Percentiles rank a stretch among this genome's conserved stretches.
Conservation (phyloP, 2,329 filamentous ascomycete genomes). For the Calycina marina region DNA sequence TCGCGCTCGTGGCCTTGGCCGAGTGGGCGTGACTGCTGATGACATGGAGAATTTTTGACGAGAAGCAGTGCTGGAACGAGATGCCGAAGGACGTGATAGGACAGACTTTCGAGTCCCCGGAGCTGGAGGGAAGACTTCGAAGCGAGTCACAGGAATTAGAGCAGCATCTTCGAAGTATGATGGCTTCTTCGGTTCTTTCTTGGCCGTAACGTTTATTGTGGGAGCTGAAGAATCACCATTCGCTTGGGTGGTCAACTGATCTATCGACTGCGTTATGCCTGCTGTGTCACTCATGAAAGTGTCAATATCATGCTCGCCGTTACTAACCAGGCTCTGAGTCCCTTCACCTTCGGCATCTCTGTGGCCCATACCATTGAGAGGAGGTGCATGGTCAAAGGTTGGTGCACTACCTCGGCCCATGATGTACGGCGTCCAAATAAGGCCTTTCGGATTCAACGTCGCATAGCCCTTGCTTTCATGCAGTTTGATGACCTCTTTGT, state of each 20-base stretch:
- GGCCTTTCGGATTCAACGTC: constrained; percentile 60
- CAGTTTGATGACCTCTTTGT: constrained; percentile 72
- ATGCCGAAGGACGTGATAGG: constrained; percentile 14
- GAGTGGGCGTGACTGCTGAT: constrained; percentile 3
- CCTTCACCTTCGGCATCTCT: constrained; percentile 53
- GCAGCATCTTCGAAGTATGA: constrained; percentile 18
- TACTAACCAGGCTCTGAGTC: constrained; percentile 9
- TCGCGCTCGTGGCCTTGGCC: constrained; percentile 10
- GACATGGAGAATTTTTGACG: constrained; percentile 8
- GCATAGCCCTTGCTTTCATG: constrained; percentile 86
- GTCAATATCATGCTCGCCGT: constrained; percentile 15
- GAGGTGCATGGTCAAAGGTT: constrained; percentile 69
- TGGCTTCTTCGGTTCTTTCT: constrained; percentile 14
- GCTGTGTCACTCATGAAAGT: constrained; percentile 11
- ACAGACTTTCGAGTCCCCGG: constrained; percentile 32
- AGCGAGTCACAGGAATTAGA: constrained; percentile 53
- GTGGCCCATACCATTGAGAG: constrained; percentile 74
- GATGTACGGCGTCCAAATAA: constrained; percentile 93
- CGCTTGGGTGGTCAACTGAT: constrained; percentile 16
- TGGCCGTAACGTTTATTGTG: constrained; percentile 13
- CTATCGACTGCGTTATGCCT: constrained; percentile 15
- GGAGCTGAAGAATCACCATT: constrained; percentile 8
- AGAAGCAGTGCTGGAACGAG: constrained; percentile 9
- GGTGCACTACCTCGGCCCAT: constrained; percentile 79
- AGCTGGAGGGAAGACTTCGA: constrained; percentile 63